Evolutionary conservation across 495 filamentous ascomycete species (phyloP), one percentile per base, ranked within the genome.

Genomic region (Aspergillus homomorphus): DNA sequence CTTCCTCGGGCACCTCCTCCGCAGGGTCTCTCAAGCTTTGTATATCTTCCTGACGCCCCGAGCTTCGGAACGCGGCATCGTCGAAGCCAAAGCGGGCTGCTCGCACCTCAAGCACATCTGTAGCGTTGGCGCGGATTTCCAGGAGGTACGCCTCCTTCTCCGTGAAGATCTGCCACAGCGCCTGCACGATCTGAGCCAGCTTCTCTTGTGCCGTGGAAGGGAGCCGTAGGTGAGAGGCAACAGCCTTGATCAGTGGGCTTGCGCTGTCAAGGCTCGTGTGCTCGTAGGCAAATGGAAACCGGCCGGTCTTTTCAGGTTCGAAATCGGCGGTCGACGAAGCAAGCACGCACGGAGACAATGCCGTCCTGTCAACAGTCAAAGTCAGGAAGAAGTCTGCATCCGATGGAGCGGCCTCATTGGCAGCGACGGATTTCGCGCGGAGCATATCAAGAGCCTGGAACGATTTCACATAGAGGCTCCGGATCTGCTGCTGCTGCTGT

Each of bases 21-120:
- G 73, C 67, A 14, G 69, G 68, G 51, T 84, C 77, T 19, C 87
- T 77, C 48, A 87, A 62, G 10, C 64, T 57, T 61, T 91, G 88
- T 45, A 92, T 71, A 30, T 86, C 83, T 38, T 69, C 69, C 49
- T 93, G 89, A 7, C 90, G 84, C 7, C 77, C 77, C 0, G 75
- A 76, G 70, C 82, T 87, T 49, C 82, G 80, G 66, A 83, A 87
- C 9, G 89, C 88, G 6, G 90, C 89, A 71, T 92, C 89, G 70
- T 94, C 91, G 70, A 93, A 91, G 30, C 81, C 81, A 65, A 90
- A 85, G 4, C 69, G 73, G 5, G 84, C 78, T 43, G 73, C 68
- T 22, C 75, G 72, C 16, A 88, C 77, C 50, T 78, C 78, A 8
- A 83, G 48, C 3, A 60, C 62, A 16, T 76, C 73, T n/a, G 73